Base-by-base conservation (phyloP, 768 basidiomycete species). In the Tulasnella sp. region DNA sequence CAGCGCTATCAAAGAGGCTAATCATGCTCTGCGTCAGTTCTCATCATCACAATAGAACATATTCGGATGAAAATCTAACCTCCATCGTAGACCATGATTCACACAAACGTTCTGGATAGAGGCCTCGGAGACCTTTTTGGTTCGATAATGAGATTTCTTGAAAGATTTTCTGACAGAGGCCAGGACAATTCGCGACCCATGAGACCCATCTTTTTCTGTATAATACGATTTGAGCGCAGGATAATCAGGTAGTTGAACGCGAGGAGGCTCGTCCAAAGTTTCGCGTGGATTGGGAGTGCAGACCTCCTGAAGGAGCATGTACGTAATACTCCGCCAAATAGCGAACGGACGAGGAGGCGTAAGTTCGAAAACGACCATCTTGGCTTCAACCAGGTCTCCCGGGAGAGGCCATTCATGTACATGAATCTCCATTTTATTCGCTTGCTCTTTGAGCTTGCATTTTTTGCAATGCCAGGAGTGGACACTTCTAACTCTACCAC, bases 391-490 rank as follows among this genome's bases (percentile, higher is more conserved):
- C 4, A 15, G 19, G 9, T 56, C 37, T 1, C 44, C 27, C 0
- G 74, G 72, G 33, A 76, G 56, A 0, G 74, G 75, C 72, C 72
- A 72, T 46, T 76, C 75, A 32, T 71, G 62, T 3, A 70, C 56
- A 0, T 22, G 0, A 20, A 75, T 73, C 0, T 3, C 2, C 58
- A 72, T 56, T 0, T 0, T 4, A 0, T 29, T 5, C 0, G 64
- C 61, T 40, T 57, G 4, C 1, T 10, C 19, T 19, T 57, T 22
- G n/a, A 63, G 54, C 0, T 7, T 5, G 39, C 71, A 72, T 47
- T 61, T 67, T 2, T n/a, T 3, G 48, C 67, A 70, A 2, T 2
- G 12, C 27, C 12, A 22, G 28, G 4, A 34, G 40, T 20, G n/a
- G n/a, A 9, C 19, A 13, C 40, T 10, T 42, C 9, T 42, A 22